These are phyloP conservation scores for Penicillium canariense DNA, from an alignment of 495 filamentous ascomycete species.

Conservation along the genomic window DNA sequence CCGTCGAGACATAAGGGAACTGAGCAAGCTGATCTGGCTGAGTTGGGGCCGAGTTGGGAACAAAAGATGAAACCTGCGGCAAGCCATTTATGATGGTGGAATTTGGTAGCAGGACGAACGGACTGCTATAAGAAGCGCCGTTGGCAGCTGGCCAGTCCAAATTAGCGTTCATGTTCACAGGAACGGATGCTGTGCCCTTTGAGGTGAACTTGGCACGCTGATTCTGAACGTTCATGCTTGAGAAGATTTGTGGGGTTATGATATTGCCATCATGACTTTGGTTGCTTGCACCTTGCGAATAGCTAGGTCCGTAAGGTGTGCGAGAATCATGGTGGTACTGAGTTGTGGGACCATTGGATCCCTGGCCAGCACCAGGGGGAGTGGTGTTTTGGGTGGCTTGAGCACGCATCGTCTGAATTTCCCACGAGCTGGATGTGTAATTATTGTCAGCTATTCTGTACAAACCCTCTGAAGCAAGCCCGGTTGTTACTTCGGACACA, in stretches of 20 bases:
- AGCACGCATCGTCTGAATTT: constrained; percentile 35
- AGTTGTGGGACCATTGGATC: constrained; percentile 18
- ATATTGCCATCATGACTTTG: constrained; percentile 17
- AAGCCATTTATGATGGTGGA: constrained; percentile 26
- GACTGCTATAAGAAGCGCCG: constrained; percentile 29
- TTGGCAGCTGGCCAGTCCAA: constrained; percentile 29
- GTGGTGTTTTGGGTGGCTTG: constrained; percentile 28
- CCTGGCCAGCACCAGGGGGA: constrained; percentile 34
- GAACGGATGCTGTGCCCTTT: constrained; percentile 18
- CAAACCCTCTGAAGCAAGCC: not conserved
- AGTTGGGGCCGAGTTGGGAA: constrained; percentile 16
- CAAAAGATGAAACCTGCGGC: constrained; percentile 25
- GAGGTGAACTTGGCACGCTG: constrained; percentile 25
- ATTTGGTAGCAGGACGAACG: constrained; percentile 32
- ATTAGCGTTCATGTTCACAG: constrained; percentile 27
- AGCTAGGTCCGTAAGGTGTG: constrained; percentile 29
- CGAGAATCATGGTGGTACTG: constrained; percentile 27
- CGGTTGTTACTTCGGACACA: not conserved
- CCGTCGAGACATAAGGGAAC: constrained; percentile 29
- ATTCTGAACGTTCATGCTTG: constrained; percentile 26
- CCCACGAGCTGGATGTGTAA: not conserved
- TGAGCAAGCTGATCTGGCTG: constrained; percentile 31
- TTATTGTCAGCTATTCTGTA: not conserved
- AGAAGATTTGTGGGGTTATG: constrained; percentile 19
- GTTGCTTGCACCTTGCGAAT: constrained; percentile 10